Evolutionary conservation across 2,329 filamentous ascomycete genomes (phyloP), one percentile per base, ranked within the genome.

Genomic region (Teratosphaeria nubilosa): DNA sequence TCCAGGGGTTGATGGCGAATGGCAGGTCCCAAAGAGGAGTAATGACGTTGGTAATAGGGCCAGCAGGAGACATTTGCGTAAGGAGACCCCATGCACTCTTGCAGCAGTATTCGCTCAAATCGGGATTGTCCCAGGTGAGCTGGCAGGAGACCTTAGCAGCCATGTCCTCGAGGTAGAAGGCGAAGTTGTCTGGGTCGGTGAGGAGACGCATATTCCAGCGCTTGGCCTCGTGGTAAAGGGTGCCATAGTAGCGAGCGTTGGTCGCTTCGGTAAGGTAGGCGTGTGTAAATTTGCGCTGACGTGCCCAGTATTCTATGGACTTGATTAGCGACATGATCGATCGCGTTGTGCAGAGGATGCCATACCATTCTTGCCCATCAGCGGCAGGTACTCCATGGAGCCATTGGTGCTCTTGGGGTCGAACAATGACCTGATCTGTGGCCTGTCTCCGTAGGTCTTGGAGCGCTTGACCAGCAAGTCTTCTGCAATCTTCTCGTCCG

Each of bases 141-240:
- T 76, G 73, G 54, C 76, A 79, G 78, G 82, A 81, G 57, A 82
- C 74, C 66, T 82, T 82, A n/a, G 80, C 78, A 16, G 78, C 75
- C 78, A 82, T 80, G 61, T 83, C 80, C 63, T 83, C 80, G 5
- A 83, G 69, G 69, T 31, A 71, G 67, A 59, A 71, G 65, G 31
- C 61, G 68, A 32, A 71, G 62, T 61, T 59, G 16, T 70, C 67
- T 5, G 69, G 69, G 45, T 60, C 54, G 56, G 70, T 67, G 31
- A 71, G 55, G 31, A 71, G 58, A 56, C 69, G 73, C 57, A 73
- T 75, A 51, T 82, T 68, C 77, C 78, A 82, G 45, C 80, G 74
- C 70, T 82, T 81, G 11, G 75, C 75, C 63, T 83, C 80, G 60
- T 78, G 67, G 45, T 66, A 64, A 45, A 71, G 59, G 13, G 69